Evolutionary conservation across 768 basidiomycete species (phyloP), one percentile per base, ranked within the genome.

Genomic region (Sutorius australiensis): DNA sequence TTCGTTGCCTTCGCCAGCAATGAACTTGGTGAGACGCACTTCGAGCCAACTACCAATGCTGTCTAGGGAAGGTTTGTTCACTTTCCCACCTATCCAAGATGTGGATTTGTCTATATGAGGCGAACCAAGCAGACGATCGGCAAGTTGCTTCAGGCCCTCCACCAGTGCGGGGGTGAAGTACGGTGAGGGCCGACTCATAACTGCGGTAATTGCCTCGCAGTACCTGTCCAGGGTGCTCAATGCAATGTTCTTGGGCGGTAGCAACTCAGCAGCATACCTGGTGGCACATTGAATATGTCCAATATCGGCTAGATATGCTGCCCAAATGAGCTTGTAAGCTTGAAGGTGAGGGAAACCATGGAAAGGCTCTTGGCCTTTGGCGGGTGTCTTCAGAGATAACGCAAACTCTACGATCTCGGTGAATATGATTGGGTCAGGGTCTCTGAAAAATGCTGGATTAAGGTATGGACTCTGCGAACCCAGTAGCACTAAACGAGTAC

Each of bases 381-480:
- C 61, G 1, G 79, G 69, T 5, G 86, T 72, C n/a, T 80, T 75
- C 36, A 95, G 72, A 6, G 91, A 91, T 41, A 93, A 64, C 0
- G 92, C 95, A 67, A 92, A 98, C 72, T 99, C 97, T 13, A 85
- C 74, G 44, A 97, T 85, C 72, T 99, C 97, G 3, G 93, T 86
- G 58, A 97, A 81, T 53, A 95, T 81, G 46, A 93, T 74, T 3
- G 87, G 73, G 63, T 97, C 94, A 2, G 77, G 71, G 63, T 93
- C 84, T 65, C 79, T 82, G 64, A 75, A 71, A 64, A 83, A 84
- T 48, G 70, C 75, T 0, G 81, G 77, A 36, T 66, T 71, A 32
- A 64, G 63, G 46, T 72, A 75, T 6, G 85, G 87, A 63, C 73
- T 81, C 53, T 76, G 81, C 17, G 81, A 78, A n/a, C 92, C 92